Evolutionary conservation across 805 yeast genomes (phyloP).

Genomic region (Danielozyma ontarioensis): DNA sequence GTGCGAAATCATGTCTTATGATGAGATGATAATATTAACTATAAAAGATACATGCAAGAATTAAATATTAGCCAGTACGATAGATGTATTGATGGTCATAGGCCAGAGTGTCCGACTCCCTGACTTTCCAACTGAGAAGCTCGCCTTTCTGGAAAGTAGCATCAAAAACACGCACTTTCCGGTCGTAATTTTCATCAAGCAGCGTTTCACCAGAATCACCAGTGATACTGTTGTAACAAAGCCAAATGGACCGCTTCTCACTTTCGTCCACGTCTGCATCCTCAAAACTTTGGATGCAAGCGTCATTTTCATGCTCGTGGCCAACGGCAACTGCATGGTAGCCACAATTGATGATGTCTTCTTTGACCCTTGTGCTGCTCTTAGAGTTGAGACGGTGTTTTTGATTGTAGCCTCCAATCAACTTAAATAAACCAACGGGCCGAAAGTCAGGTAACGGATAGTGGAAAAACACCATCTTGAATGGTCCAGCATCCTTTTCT

Average conservation of each 20-base stretch:
- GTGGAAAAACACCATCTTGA: slow-evolving; percentile 34
- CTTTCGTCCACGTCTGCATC: slow-evolving; percentile 1
- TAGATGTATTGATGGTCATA: slow-evolving; percentile 20
- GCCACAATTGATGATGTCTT: slow-evolving; percentile 30
- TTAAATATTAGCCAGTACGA: not conserved
- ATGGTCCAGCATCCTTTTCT: slow-evolving; percentile 5
- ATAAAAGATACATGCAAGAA: not conserved
- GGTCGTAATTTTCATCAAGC: slow-evolving; percentile 18
- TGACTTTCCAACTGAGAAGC: slow-evolving; percentile 35
- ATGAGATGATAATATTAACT: no score
- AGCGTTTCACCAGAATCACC: slow-evolving; percentile 32
- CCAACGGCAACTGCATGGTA: slow-evolving; percentile 36
- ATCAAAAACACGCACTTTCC: slow-evolving; percentile 32
- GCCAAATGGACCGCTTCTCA: slow-evolving; percentile 23
- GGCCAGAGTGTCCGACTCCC: slow-evolving; percentile 17
- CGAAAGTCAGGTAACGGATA: slow-evolving; percentile 39
- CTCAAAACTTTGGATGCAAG: slow-evolving; percentile 26
- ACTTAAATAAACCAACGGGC: slow-evolving; percentile 32
- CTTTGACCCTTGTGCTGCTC: slow-evolving; percentile 23
- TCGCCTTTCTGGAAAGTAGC: slow-evolving; percentile 19
- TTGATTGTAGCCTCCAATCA: slow-evolving; percentile 35
- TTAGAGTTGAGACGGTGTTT: slow-evolving; percentile 28
- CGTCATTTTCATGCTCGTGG: slow-evolving; percentile 42
- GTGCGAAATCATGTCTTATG: not conserved
- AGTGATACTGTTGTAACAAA: slow-evolving; percentile 35